Conservation (phyloP, 352 stramenopile genomes). For the Phytophthora colocasiae region DNA sequence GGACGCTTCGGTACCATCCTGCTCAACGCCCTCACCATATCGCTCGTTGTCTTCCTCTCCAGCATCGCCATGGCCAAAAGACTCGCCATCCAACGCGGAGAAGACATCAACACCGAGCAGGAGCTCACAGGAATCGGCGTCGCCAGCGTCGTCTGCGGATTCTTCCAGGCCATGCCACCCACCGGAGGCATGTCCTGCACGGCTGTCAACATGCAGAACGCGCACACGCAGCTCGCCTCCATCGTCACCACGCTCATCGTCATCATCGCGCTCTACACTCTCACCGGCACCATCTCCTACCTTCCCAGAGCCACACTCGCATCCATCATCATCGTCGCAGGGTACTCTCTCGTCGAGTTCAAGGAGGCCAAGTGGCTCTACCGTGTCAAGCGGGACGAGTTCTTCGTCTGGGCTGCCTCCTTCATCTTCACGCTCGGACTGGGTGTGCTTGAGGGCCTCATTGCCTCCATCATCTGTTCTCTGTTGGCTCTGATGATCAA, state of each 20-base stretch:
- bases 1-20: constrained; percentile 60
- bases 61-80: constrained; percentile 90
- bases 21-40: constrained; percentile 66
- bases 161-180: constrained; percentile 90
- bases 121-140: constrained; percentile 91
- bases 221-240: constrained; percentile 80
- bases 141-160: constrained; percentile 80
- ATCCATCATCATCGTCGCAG: constrained; percentile 91
- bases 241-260: constrained; percentile 88
- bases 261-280: constrained; percentile 80
- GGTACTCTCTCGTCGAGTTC: constrained; percentile 90
- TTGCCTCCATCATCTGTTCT: constrained; percentile 61
- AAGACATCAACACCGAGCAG: constrained; percentile 72
- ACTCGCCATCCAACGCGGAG: constrained; percentile 71
- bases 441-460: constrained; percentile 56
- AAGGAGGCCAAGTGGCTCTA: constrained; percentile 87
- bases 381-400: constrained; percentile 59
- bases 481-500: constrained; percentile 68
- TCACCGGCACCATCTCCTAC: constrained; percentile 88
- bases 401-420: constrained; percentile 56
- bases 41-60: constrained; percentile 89
- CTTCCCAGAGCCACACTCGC: constrained; percentile 81
- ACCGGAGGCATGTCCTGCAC: constrained; percentile 86
- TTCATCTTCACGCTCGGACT: constrained; percentile 61
- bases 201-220: constrained; percentile 90